Evolutionary conservation across 345 rosid species (phyloP).

Genomic region (Salix brachista): DNA sequence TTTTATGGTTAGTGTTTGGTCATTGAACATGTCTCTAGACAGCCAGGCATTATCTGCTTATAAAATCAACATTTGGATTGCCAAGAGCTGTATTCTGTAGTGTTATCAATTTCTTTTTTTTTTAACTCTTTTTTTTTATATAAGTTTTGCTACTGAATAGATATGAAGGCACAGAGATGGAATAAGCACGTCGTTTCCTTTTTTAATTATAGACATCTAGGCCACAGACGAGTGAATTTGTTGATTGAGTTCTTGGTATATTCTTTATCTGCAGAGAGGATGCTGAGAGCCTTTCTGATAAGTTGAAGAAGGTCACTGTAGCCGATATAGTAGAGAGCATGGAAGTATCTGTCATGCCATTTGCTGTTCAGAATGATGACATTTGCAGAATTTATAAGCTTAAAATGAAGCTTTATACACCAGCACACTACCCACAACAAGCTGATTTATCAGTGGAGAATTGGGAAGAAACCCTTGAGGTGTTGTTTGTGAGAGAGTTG

Average conservation of each 20-base stretch:
- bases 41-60: too few relatives aligned
- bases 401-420: conserved; percentile 60
- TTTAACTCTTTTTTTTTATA: too few relatives aligned
- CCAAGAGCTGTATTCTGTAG: too few relatives aligned
- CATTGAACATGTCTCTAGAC: too few relatives aligned
- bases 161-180: not conserved
- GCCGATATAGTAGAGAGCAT: conserved; percentile 72
- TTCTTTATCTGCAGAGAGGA: conserved; percentile 53
- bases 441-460: conserved; percentile 43
- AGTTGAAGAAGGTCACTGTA: conserved; percentile 70
- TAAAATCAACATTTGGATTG: too few relatives aligned
- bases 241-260: too few relatives aligned
- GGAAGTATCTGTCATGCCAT: conserved; percentile 59
- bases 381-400: conserved; percentile 73
- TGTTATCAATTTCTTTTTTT: too few relatives aligned
- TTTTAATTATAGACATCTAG: not conserved
- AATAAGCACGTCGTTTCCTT: not conserved
- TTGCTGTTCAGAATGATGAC: conserved; percentile 30
- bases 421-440: conserved; percentile 52
- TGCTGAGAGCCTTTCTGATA: conserved; percentile 60
- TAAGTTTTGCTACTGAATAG: too few relatives aligned
- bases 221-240: too few relatives aligned
- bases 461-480: conserved; percentile 59
- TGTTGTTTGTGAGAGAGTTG: conserved; percentile 61
- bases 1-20: too few relatives aligned